Evolutionary conservation across 805 yeast species (phyloP).

Genomic region (Debaryomyces prosopidis): DNA sequence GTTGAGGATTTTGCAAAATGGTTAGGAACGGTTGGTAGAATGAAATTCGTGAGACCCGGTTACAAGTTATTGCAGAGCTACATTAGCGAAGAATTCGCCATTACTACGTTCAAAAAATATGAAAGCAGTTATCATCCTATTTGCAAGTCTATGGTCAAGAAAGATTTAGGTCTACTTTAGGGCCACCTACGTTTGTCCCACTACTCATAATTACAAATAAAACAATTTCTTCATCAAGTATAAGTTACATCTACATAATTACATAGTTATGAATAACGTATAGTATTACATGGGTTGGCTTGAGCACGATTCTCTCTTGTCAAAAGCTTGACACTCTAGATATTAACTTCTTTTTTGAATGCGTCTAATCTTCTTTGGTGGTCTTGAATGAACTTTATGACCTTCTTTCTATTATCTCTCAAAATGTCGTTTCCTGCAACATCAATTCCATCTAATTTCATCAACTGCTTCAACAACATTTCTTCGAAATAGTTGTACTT

Average conservation of each 20-base stretch:
- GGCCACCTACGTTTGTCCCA: too few species aligned
- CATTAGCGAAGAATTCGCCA: conserved; percentile 28
- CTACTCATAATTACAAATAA: too few species aligned
- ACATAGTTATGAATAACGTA: neutral
- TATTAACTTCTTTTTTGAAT: conserved; percentile 31
- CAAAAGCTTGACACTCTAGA: neutral
- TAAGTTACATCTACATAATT: neutral
- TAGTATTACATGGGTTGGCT: neutral
- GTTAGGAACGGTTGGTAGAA: conserved; percentile 37
- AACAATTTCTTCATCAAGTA: neutral
- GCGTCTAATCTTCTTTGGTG: conserved; percentile 58
- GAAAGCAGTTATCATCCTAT: conserved; percentile 32
- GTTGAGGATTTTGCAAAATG: conserved; percentile 25
- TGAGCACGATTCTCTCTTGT: neutral
- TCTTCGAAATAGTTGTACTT: conserved; percentile 64
- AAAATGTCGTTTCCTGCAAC: conserved; percentile 49
- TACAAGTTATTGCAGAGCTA: conserved; percentile 20
- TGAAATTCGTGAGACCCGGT: conserved; percentile 39
- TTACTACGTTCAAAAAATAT: conserved; percentile 20
- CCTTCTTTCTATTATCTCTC: conserved; percentile 57
- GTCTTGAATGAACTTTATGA: conserved; percentile 60
- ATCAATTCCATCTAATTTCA: conserved; percentile 68
- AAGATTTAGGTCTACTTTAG: conserved; percentile 16
- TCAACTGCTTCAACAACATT: conserved; percentile 61
- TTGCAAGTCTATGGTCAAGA: conserved; percentile 25